Evolutionary conservation across 352 stramenopile species (phyloP).

Genomic region (Pythium aristosporum): DNA sequence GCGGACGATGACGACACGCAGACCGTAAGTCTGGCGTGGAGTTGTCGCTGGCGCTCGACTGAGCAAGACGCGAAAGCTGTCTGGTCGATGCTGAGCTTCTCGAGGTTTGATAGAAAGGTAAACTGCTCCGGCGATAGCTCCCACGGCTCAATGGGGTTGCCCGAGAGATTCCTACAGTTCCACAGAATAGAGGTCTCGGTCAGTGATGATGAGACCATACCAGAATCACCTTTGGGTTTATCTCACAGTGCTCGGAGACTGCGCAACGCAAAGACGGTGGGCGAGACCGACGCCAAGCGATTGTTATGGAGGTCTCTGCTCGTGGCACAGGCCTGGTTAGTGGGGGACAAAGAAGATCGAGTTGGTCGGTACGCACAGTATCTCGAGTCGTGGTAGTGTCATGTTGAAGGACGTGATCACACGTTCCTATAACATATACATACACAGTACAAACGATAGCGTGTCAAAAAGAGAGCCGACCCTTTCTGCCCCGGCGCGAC

Average conservation of each 20-base stretch:
- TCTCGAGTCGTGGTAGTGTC: conserved; percentile 7
- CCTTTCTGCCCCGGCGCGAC: too few relatives aligned
- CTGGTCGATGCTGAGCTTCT: conserved; percentile 35
- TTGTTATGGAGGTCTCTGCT: conserved; percentile 26
- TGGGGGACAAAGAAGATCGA: not conserved
- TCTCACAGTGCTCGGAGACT: conserved; percentile 21
- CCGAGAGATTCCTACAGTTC: conserved; percentile 3
- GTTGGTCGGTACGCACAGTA: conserved; percentile 11
- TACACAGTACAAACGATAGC: not conserved
- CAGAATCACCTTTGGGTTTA: too few relatives aligned
- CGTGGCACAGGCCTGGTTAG: not conserved
- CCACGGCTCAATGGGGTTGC: conserved; percentile 39
- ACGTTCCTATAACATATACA: conserved; percentile 14
- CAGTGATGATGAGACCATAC: too few relatives aligned
- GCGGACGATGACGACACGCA: conserved; percentile 21
- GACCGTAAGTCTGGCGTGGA: conserved; percentile 31
- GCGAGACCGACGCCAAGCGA: conserved; percentile 4
- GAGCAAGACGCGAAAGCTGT: conserved; percentile 43
- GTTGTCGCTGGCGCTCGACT: conserved; percentile 25
- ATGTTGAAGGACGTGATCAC: conserved; percentile 16
- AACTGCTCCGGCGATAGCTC: conserved; percentile 26
- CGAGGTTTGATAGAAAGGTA: conserved; percentile 33
- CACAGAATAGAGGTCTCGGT: not conserved
- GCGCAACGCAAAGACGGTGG: conserved; percentile 12
- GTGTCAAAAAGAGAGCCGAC: not conserved